phyloP scores from a whole-genome alignment of 2,329 filamentous ascomycete genomes.

The Alternaria sp. region DNA sequence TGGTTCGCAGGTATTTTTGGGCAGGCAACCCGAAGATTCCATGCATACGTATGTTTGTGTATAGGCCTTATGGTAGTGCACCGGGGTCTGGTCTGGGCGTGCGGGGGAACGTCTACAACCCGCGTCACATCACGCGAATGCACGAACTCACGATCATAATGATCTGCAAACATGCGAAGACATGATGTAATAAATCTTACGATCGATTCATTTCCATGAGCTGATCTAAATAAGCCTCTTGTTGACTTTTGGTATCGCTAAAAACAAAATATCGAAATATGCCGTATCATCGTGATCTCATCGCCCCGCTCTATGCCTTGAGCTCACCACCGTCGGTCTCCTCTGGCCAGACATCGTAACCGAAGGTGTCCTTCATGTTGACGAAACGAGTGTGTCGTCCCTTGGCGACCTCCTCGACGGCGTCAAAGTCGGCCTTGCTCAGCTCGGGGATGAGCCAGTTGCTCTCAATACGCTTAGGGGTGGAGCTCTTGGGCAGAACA shows the following conservation, averaged over 20 bases:
- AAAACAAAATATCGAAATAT: slow-evolving; percentile 14
- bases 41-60: background rate
- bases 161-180: background rate
- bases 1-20: background rate
- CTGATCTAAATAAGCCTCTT: slow-evolving; percentile 20
- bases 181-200: background rate
- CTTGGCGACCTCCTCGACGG: slow-evolving; percentile 68
- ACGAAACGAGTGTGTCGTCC: slow-evolving; percentile 74
- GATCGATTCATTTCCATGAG: slow-evolving; percentile 9
- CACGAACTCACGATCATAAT: background rate
- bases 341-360: slow-evolving; percentile 67
- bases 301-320: slow-evolving; percentile 22
- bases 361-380: slow-evolving; percentile 83
- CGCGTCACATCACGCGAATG: background rate
- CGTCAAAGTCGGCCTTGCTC: slow-evolving; percentile 60
- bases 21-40: background rate
- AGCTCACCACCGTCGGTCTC: slow-evolving; percentile 41
- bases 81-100: slow-evolving; percentile 2
- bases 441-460: slow-evolving; percentile 70
- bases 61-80: slow-evolving; percentile 5
- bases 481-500: slow-evolving; percentile 52
- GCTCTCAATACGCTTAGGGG: slow-evolving; percentile 54
- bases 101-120: background rate
- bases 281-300: slow-evolving; percentile 2
- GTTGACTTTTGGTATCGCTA: slow-evolving; percentile 34